These are phyloP conservation scores for Spongiforma sp. DNA, from an alignment of 1,284 basidiomycete genomes.

Conservation along the genomic window DNA sequence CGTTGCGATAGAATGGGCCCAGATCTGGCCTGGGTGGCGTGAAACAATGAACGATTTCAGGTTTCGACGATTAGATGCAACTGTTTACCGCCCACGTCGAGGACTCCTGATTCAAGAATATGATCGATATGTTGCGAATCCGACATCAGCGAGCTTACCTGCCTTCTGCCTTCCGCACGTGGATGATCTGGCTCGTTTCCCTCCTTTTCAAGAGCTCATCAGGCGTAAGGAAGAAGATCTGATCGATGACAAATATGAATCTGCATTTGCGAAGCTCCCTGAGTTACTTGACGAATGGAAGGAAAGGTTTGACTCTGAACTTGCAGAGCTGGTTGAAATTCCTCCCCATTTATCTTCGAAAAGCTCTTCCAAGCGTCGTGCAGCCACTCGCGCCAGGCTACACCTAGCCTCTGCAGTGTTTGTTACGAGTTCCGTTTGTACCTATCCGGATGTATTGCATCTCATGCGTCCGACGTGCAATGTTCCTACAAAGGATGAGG, in stretches of 20 bases:
- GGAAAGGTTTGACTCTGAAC: constrained; percentile 3
- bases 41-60: constrained; percentile 10
- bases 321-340: too few relatives aligned
- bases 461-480: too few relatives aligned
- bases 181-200: constrained; percentile 6
- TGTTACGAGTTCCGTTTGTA: accelerated
- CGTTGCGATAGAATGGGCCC: constrained; percentile 11
- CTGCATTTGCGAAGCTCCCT: too few relatives aligned
- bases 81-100: constrained; percentile 18
- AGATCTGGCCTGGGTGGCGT: constrained; percentile 7
- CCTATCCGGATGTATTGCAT: background rate
- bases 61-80: constrained; percentile 3
- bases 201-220: too few relatives aligned
- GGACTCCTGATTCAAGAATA: constrained; percentile 3
- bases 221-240: too few relatives aligned
- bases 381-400: constrained; percentile 2
- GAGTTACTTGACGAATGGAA: constrained; percentile 14
- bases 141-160: too few relatives aligned
- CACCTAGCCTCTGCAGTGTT: constrained; percentile 14
- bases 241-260: too few relatives aligned
- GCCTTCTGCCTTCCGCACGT: constrained; percentile 14
- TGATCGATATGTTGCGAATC: too few relatives aligned
- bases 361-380: background rate
- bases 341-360: background rate
- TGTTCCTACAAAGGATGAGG: too few relatives aligned